Base-by-base conservation (phyloP, 345 rosid genomes). In the Bruguiera parviflora region DNA sequence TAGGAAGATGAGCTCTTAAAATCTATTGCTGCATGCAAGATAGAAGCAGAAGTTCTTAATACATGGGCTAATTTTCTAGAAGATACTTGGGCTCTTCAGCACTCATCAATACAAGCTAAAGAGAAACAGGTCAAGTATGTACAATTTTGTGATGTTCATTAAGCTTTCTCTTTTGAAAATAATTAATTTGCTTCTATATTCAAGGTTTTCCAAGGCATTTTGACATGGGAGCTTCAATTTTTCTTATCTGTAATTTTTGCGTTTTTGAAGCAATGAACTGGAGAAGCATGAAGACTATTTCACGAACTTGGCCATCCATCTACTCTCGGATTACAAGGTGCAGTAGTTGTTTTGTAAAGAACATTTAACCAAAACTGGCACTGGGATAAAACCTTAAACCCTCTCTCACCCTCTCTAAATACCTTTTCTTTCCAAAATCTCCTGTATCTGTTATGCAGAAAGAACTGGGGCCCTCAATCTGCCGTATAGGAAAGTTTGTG, bases 61-160 rank as follows among this genome's bases (percentile, higher is more conserved):
- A 89, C 97, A 3, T 95, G 99, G 99, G 81, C 88, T 73, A 91
- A 90, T 68, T 95, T 95, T 77, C 85, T 95, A 75, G 95, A 91
- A 78, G 99, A 95, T 78, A 77, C 97, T 28, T 91, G 96, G 98
- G 84, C 84, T 76, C 92, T 87, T 71, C 98, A 78, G 63, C 71
- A 87, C 64, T 75, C 91, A 0, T 80, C 89, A 71, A 70, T 77
- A 24, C 97, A 91, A 80, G 74, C 63, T 13, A 91, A 83, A 82
- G 92, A 94, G 77, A 89, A 84, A 73, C 88, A 84, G 80, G 86
- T 78, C 85, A 83, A 71, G 96, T 92, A 88, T 65, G 88, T 71
- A 75, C 72, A 69, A 71, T 77, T 65, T 72, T 67, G 20, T 11
- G n/a, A 11, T 43, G 24, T 55, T 56, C 18, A 3, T 58, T 61